Evolutionary conservation across 2,329 filamentous ascomycete species (phyloP).

Genomic region (Pseudopyrenochaeta lycopersici): DNA sequence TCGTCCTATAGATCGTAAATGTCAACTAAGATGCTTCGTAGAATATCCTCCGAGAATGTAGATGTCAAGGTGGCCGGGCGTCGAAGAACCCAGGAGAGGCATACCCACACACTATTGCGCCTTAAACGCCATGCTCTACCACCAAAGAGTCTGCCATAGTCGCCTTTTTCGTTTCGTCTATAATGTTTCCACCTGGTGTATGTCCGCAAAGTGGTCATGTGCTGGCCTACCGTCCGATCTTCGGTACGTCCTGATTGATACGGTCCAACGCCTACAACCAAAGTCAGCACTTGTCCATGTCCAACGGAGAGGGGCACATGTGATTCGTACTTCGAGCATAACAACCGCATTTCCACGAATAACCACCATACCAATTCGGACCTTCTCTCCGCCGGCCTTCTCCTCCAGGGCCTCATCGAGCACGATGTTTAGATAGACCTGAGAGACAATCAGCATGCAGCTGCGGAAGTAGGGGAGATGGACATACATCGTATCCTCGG

Average conservation of each 20-base stretch:
- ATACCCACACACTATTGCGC: conserved; percentile 28
- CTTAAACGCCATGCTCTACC: conserved; percentile 32
- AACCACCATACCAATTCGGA: conserved; percentile 90
- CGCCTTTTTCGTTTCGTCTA: background rate
- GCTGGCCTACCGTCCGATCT: conserved; percentile 37
- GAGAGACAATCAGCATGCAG: too few relatives aligned
- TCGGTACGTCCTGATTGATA: conserved; percentile 46
- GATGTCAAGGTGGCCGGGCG: conserved; percentile 1
- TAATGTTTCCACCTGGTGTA: background rate
- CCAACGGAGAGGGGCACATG: background rate
- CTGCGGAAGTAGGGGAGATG: too few relatives aligned
- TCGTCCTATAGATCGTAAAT: conserved; percentile 27
- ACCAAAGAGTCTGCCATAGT: conserved; percentile 9
- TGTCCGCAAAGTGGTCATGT: conserved; percentile 4
- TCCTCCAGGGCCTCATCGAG: conserved; percentile 97
- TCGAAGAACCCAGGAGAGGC: conserved; percentile 21
- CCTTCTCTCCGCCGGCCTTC: conserved; percentile 90
- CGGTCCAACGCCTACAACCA: conserved; percentile 43
- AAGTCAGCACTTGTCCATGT: conserved; percentile 16
- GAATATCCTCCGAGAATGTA: conserved; percentile 8
- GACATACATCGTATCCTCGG: conserved; percentile 90
- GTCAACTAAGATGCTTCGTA: conserved; percentile 29
- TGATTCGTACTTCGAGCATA: conserved; percentile 78
- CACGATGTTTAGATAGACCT: conserved; percentile 99
- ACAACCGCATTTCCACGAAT: conserved; percentile 98